Base-by-base conservation (phyloP, 768 basidiomycete genomes). In the Guyanaporus albipodus region DNA sequence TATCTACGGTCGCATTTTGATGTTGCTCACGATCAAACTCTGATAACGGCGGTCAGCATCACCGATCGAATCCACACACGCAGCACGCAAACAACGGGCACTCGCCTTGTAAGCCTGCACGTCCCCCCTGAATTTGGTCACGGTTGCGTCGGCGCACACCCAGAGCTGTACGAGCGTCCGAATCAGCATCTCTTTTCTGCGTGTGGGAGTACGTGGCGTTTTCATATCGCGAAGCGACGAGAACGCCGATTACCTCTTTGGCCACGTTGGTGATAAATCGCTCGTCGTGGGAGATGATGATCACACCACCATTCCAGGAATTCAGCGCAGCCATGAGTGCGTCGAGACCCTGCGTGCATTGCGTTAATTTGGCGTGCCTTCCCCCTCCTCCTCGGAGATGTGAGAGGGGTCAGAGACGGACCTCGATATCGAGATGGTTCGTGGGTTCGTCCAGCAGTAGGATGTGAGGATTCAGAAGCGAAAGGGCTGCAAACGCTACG, bases 401-500 rank as follows among this genome's bases (percentile, higher is more conserved):
- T n/a, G 17, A 17, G 6, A n/a, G 9, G 19, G 11, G n/a, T 7
- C 17, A 19, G 32, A n/a, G 12, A 51, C 54, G 45, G 48, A 84
- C 87, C 74, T 91, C 90, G 50, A 94, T 91, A 86, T 95, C 93
- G 61, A 94, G 73, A 69, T 95, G 94, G 75, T 95, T 95, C 58
- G 91, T 92, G 46, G 92, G 92, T 85, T 99, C 96, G 67, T 99
- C 96, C 44, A 99, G 78, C 53, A 98, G 71, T 52, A 99, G 68
- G 50, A 99, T 80, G 63, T 99, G 96, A 8, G 96, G 96, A 45
- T 80, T 80, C 65, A 87, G 87, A 59, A 97, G 70, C 34, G 89
- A 93, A 37, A 95, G 66, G 17, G 83, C 75, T 3, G 94, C 83
- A 68, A 98, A 98, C 1, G 93, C 91, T 12, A 97, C 95, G 56